These are phyloP conservation scores for Prorocentrum cordatum DNA, from an alignment of 169 alveolate species.

Conservation along the genomic window DNA sequence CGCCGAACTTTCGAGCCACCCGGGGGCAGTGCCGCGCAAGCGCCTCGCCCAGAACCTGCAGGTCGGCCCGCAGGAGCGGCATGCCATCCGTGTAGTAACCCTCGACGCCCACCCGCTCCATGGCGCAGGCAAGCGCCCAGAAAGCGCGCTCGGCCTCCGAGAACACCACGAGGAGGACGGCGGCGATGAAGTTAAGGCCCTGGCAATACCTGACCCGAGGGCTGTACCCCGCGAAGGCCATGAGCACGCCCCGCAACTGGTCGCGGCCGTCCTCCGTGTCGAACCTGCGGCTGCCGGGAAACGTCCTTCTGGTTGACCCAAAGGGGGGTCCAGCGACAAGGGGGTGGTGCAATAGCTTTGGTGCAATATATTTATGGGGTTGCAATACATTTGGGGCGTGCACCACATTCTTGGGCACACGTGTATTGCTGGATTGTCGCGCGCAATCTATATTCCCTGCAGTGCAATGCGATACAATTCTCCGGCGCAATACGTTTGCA, in stretches of 20 bases:
- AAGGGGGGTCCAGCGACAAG: background rate
- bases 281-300: background rate
- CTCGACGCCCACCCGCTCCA: slow-evolving; percentile 34
- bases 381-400: no score
- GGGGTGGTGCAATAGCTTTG: no score
- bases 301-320: slow-evolving; percentile 11
- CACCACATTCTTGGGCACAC: no score
- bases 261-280: background rate
- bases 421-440: no score
- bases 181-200: slow-evolving; percentile 63
- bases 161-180: slow-evolving; percentile 22
- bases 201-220: no score
- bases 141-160: slow-evolving; percentile 32
- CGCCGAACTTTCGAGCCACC: background rate
- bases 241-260: background rate
- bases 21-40: slow-evolving; percentile 6
- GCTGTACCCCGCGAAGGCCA: no score
- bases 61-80: slow-evolving; percentile 48
- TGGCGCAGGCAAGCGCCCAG: slow-evolving; percentile 33
- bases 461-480: no score
- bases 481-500: no score
- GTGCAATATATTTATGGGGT: no score
- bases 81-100: slow-evolving; percentile 58
- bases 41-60: slow-evolving; percentile 10
- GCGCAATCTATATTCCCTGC: no score